Percentiles rank a stretch among this genome's conserved stretches.
These are phyloP conservation scores for Leptodermis oblonga DNA, from an alignment of 257 asterid genomes.

Conservation along the genomic window DNA sequence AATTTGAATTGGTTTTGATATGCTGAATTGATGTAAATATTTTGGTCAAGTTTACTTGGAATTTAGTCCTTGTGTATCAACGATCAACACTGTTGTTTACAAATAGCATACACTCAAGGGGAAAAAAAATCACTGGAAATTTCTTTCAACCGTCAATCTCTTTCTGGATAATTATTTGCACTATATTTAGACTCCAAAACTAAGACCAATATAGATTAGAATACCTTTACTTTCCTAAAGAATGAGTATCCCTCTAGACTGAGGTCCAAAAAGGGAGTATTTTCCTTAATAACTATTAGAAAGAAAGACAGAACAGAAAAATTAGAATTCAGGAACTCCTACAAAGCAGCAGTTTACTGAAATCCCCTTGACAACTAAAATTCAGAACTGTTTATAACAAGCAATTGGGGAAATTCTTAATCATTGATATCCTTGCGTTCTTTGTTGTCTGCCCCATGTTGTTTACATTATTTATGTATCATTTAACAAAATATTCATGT, in stretches of 20 bases:
- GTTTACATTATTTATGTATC: background rate
- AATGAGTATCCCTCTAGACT: background rate
- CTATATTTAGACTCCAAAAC: background rate
- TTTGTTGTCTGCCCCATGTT: background rate
- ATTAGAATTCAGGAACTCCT: background rate
- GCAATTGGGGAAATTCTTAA: background rate
- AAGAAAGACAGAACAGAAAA: too few relatives aligned
- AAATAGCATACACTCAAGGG: too few relatives aligned
- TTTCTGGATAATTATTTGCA: background rate
- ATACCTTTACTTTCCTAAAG: background rate
- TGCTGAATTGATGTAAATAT: background rate
- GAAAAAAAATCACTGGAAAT: too few relatives aligned
- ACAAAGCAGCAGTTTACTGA: background rate
- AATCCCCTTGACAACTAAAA: background rate
- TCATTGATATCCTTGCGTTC: background rate
- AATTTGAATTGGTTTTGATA: background rate
- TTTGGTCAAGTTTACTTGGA: background rate
- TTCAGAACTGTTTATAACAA: background rate
- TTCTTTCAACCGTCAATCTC: too few relatives aligned
- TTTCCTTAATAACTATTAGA: background rate
- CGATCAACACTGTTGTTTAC: too few relatives aligned
- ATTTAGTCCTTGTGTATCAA: too few relatives aligned
- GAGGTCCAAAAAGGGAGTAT: background rate
- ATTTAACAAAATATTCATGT: conserved; percentile 9
- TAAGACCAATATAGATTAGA: too few relatives aligned